Evolutionary conservation across 306 rosid genomes (phyloP), one percentile per base, ranked within the genome.

Genomic region (Lupinus albus): DNA sequence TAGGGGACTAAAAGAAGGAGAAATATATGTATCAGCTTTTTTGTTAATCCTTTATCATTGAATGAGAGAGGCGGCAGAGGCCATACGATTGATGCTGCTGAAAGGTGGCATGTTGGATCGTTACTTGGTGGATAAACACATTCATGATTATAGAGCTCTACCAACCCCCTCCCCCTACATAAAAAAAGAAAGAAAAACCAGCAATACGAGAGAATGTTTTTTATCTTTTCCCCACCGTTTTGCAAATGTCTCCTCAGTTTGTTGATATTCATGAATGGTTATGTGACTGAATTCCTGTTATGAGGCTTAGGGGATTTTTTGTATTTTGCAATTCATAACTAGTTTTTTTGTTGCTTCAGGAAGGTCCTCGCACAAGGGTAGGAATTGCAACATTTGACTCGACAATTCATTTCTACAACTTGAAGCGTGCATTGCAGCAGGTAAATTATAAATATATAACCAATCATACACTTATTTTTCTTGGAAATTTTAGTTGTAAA

Each of bases 341-440:
- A 65, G 10, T 16, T n/a, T 62, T 42, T 13, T 57, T 35, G 65
- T 71, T 82, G 51, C 60, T 85, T 58, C 91, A 93, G 99, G 97
- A 93, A 78, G 95, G 97, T 73, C 96, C 97, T 72, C 85, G 81
- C 28, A 93, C 14, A 25, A 25, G 69, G 72, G 97, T 93, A 44
- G 99, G 99, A 69, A 74, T 93, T 52, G 99, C 99, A 51, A 90
- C 99, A 8, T 93, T 93, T 86, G 99, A 93, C 78, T 88, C 90
- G 8, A 90, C 99, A 13, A 85, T 93, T 82, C 99, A 93, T 70
- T 93, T 93, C 79, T 90, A 93, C 83, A 93, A 86, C 74, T 76
- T 93, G 83, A 93, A 93, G 82, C 95, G 97, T 67, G 97, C 89
- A 20, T 72, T 86, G 74, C 97, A 93, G 79, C 97, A 93, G 99